Conservation (phyloP, 2,329 filamentous ascomycete species). For the Pseudogymnoascus sp. region DNA sequence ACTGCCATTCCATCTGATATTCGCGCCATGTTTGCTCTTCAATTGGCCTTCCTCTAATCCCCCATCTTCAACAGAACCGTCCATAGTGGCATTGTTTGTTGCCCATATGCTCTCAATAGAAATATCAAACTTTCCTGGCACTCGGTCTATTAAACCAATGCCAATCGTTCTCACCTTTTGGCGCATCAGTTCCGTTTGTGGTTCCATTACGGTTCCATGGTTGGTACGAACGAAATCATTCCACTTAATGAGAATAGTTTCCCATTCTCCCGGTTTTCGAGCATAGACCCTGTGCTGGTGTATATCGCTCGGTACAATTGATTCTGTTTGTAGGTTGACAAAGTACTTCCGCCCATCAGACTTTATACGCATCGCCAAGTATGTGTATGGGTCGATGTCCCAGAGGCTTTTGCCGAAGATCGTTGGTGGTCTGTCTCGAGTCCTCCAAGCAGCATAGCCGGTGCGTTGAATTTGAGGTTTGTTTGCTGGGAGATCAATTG, state of each 20-base stretch:
- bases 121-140: conserved; percentile 83
- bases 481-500: conserved; percentile 71
- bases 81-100: conserved; percentile 55
- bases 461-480: conserved; percentile 68
- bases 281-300: conserved; percentile 88
- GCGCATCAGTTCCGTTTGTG: conserved; percentile 81
- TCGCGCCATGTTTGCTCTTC: conserved; percentile 39
- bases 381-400: conserved; percentile 85
- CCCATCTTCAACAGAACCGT: conserved; percentile 24
- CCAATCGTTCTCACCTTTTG: conserved; percentile 83
- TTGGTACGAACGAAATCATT: conserved; percentile 94
- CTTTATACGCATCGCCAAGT: conserved; percentile 81
- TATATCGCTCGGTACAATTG: conserved; percentile 87
- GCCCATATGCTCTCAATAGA: conserved; percentile 85
- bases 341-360: conserved; percentile 90
- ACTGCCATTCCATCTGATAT: conserved; percentile 37
- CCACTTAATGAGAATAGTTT: conserved; percentile 88
- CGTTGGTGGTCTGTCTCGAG: conserved; percentile 66
- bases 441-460: conserved; percentile 88
- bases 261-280: conserved; percentile 78
- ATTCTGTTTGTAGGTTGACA: conserved; percentile 92
- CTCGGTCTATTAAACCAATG: conserved; percentile 80
- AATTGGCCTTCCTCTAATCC: conserved; percentile 31
- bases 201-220: conserved; percentile 84
- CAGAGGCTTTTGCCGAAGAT: conserved; percentile 82